These are phyloP conservation scores for Thuja plicata DNA, from an alignment of 83 land plant species.

Conservation along the genomic window DNA sequence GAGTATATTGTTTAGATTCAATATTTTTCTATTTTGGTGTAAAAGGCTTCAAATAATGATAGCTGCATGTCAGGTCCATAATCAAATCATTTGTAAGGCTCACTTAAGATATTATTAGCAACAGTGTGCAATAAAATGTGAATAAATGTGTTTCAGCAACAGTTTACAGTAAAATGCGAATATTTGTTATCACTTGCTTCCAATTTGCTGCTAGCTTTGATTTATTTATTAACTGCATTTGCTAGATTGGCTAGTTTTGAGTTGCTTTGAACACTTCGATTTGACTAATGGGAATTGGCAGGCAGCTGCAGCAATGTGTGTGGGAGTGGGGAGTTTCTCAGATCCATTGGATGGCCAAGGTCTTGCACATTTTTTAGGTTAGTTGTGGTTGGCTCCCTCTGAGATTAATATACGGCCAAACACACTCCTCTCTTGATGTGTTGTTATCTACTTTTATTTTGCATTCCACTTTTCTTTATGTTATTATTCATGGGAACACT, in stretches of 20 bases:
- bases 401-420: neutral
- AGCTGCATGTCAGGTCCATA: neutral
- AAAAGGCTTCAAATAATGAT: neutral
- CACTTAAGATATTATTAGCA: neutral
- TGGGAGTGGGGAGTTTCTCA: slow-evolving; percentile 91
- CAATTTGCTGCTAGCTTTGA: neutral
- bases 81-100: neutral
- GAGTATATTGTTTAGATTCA: neutral
- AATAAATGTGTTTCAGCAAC: too few species aligned
- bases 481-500: neutral
- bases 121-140: neutral
- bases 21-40: neutral
- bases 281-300: slow-evolving; percentile 21
- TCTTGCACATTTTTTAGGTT: slow-evolving; percentile 95
- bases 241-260: neutral
- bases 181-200: neutral
- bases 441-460: neutral
- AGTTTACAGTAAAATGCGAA: neutral
- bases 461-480: neutral
- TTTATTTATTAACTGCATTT: neutral
- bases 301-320: slow-evolving; percentile 99
- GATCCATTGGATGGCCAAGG: slow-evolving; percentile 94
- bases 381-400: slow-evolving; percentile 7
- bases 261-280: neutral
- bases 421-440: neutral